phyloP scores from a whole-genome alignment of 108 stramenopile species.

The Craspedostauros australis region DNA sequence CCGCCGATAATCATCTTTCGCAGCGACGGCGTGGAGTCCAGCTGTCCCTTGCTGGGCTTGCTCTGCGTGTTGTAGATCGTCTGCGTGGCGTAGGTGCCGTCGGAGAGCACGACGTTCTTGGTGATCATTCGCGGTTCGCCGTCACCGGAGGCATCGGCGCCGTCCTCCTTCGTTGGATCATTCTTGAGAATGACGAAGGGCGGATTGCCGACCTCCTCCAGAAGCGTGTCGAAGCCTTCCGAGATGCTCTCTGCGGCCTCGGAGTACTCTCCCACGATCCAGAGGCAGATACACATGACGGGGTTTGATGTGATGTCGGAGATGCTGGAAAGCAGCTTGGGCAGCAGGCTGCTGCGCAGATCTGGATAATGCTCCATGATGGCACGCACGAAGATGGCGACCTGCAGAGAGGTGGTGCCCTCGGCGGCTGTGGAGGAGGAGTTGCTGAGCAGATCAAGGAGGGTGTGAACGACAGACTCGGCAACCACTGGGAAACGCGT shows the following conservation, averaged over 20 bases:
- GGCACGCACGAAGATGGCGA: constrained; percentile 94
- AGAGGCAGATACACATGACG: constrained; percentile 95
- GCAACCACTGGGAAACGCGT: constrained; percentile 92
- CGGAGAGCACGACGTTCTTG: constrained; percentile 94
- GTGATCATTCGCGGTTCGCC: constrained; percentile 72
- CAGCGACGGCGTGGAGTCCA: constrained; percentile 69
- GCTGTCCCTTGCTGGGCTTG: constrained; percentile 27
- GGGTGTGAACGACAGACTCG: constrained; percentile 88
- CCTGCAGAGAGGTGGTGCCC: constrained; percentile 68
- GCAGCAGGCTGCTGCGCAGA: constrained; percentile 80
- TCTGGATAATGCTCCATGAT: constrained; percentile 94
- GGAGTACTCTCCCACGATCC: constrained; percentile 98
- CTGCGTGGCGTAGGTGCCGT: constrained; percentile 99
- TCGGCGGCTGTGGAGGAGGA: too few species aligned
- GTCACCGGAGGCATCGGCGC: constrained; percentile 42
- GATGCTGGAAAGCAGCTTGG: constrained; percentile 83
- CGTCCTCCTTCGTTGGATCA: constrained; percentile 60
- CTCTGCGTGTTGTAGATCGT: constrained; percentile 68
- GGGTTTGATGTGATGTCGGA: constrained; percentile 76
- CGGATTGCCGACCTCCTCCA: constrained; percentile 72
- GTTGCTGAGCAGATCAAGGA: constrained; percentile 90
- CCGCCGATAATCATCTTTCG: constrained; percentile 87
- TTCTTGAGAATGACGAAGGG: constrained; percentile 63
- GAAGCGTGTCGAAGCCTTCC: constrained; percentile 77
- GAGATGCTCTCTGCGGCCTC: constrained; percentile 52